Conservation (phyloP, 2,329 filamentous ascomycete species). For the Fusarium mangiferae region DNA sequence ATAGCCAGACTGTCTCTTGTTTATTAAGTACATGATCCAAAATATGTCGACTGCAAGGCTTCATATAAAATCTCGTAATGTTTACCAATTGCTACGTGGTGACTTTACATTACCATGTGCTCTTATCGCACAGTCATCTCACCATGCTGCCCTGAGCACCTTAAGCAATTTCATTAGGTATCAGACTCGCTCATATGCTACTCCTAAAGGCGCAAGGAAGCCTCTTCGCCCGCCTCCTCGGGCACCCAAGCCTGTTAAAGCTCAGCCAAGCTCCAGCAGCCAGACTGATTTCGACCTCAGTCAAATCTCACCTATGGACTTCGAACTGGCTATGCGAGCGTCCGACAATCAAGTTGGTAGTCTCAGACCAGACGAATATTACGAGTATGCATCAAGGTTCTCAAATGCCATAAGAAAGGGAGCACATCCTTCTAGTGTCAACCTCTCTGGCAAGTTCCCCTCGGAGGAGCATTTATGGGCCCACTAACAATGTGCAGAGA, state of each 20-base stretch:
- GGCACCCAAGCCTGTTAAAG: constrained; percentile 9
- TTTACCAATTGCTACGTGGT: constrained; percentile 20
- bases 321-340: constrained; percentile 33
- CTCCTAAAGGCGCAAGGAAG: constrained; percentile 16
- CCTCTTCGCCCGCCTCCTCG: constrained; percentile 9
- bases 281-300: constrained; percentile 31
- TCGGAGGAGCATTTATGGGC: not conserved
- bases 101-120: not conserved
- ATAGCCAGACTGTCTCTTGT: not conserved
- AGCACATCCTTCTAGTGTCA: constrained; percentile 32
- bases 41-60: constrained; percentile 1
- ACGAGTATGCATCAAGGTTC: constrained; percentile 37
- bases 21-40: not conserved
- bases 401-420: constrained; percentile 35
- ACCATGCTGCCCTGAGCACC: not conserved
- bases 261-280: constrained; percentile 7
- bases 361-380: constrained; percentile 41
- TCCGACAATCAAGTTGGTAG: constrained; percentile 24
- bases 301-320: constrained; percentile 34
- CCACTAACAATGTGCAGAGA: constrained; percentile 29
- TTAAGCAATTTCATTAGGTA: not conserved
- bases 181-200: constrained; percentile 35
- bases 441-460: constrained; percentile 38
- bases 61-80: not conserved
- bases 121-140: not conserved